Conservation (phyloP, 2,329 filamentous ascomycete genomes). For the Fusarium anthophilum region DNA sequence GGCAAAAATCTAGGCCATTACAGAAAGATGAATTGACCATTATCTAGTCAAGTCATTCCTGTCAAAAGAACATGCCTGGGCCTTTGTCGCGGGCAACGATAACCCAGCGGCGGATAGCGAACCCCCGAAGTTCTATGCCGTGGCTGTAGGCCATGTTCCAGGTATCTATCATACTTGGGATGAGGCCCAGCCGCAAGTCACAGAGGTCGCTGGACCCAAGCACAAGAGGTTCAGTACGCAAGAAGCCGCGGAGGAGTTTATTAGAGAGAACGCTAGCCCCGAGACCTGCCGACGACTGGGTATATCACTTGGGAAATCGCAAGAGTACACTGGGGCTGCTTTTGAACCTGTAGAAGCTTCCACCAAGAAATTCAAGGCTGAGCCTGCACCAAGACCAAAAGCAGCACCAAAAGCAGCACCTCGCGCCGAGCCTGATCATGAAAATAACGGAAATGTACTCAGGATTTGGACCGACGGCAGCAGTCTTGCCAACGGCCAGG, state of each 20-base stretch:
- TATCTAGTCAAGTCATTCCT: constrained; percentile 80
- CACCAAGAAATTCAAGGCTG: constrained; percentile 37
- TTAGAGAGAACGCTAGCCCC: constrained; percentile 60
- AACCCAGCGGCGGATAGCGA: constrained; percentile 51
- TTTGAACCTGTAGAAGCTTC: constrained; percentile 34
- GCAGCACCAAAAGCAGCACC: background rate
- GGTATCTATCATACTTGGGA: constrained; percentile 74
- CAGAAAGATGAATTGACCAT: constrained; percentile 11
- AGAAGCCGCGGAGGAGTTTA: constrained; percentile 81
- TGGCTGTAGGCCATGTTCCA: constrained; percentile 66
- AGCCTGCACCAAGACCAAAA: constrained; percentile 39
- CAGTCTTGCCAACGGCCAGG: constrained; percentile 65
- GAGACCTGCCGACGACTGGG: constrained; percentile 55
- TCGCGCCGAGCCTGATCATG: background rate
- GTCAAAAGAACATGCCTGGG: constrained; percentile 77
- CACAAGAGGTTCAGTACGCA: constrained; percentile 75
- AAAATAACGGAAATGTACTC: constrained; percentile 41
- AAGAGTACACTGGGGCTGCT: constrained; percentile 1
- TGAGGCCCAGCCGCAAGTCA: constrained; percentile 77
- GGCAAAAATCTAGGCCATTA: background rate
- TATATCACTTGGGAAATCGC: constrained; percentile 34
- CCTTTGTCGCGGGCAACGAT: constrained; percentile 73
- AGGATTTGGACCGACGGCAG: constrained; percentile 71
- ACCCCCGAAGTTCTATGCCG: constrained; percentile 65
- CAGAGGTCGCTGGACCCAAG: constrained; percentile 74